Evolutionary conservation across 2,329 filamentous ascomycete genomes (phyloP).

Genomic region (Cytospora chrysosperma): DNA sequence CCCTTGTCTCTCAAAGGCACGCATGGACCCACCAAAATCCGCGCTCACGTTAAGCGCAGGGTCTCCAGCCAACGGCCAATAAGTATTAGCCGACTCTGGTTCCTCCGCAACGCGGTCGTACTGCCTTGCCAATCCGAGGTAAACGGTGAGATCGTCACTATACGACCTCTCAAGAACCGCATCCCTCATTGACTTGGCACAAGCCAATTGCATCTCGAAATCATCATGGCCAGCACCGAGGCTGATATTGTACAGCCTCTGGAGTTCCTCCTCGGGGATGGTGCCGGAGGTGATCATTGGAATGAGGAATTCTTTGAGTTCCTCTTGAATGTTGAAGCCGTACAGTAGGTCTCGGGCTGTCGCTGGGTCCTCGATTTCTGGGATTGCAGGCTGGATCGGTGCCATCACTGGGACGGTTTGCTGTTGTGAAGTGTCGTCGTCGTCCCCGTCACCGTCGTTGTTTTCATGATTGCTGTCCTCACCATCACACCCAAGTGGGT

Average conservation of each 20-base stretch:
- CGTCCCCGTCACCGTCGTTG: conserved; percentile 3
- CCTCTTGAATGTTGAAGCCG: conserved; percentile 33
- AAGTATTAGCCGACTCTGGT: conserved; percentile 3
- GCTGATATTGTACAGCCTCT: conserved; percentile 30
- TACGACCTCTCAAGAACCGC: conserved; percentile 24
- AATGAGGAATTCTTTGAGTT: conserved; percentile 31
- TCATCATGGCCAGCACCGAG: conserved; percentile 35
- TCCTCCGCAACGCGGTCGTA: conserved; percentile 1
- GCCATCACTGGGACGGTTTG: conserved; percentile 5
- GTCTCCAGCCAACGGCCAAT: conserved; percentile 5
- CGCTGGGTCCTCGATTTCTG: conserved; percentile 5
- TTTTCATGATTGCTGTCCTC: conserved; percentile 16
- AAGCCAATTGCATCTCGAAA: conserved; percentile 35
- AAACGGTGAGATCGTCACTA: conserved; percentile 11
- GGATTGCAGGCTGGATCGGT: conserved; percentile 8
- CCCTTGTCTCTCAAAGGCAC: neutral
- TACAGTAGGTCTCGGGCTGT: conserved; percentile 30
- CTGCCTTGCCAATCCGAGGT: conserved; percentile 13
- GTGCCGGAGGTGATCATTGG: conserved; percentile 29
- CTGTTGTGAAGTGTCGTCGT: neutral
- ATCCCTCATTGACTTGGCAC: conserved; percentile 32
- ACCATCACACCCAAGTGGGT: conserved; percentile 3
- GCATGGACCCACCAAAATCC: conserved; percentile 1
- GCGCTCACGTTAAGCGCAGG: conserved; percentile 5
- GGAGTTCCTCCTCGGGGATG: conserved; percentile 30